These are phyloP conservation scores for Botryotinia narcissicola DNA, from an alignment of 2,329 filamentous ascomycete species.

Conservation along the genomic window DNA sequence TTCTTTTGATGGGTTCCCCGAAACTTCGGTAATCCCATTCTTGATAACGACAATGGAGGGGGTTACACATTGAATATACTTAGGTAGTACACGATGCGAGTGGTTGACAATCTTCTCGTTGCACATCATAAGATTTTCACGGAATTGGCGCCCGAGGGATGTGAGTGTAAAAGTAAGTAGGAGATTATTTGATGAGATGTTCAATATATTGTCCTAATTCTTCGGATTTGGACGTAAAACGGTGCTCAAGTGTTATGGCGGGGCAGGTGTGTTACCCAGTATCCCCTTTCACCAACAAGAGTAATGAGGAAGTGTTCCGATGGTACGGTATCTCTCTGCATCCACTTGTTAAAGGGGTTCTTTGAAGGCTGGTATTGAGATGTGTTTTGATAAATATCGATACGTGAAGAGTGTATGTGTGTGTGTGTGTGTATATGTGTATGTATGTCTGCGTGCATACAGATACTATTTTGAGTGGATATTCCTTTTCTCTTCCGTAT, in stretches of 20 bases:
- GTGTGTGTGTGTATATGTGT: background rate
- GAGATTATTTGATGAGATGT: background rate
- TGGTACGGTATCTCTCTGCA: background rate
- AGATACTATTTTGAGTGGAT: background rate
- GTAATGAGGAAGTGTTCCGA: background rate
- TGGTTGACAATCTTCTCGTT: background rate
- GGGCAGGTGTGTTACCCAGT: background rate
- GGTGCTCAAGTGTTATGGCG: background rate
- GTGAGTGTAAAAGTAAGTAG: background rate
- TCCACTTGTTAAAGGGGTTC: background rate
- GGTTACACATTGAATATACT: background rate
- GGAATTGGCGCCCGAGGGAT: background rate
- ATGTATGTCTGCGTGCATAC: background rate
- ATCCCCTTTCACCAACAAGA: background rate
- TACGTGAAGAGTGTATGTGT: background rate
- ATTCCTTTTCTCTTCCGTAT: background rate
- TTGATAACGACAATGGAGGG: background rate
- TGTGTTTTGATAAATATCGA: background rate
- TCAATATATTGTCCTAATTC: background rate
- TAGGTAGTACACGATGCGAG: background rate
- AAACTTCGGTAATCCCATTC: conserved; percentile 9
- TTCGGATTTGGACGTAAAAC: background rate
- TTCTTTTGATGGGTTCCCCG: conserved; percentile 12
- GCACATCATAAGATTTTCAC: conserved; percentile 1
- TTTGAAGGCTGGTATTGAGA: background rate